Percentiles rank a stretch among this genome's conserved stretches.
Evolutionary conservation across 306 rosid species (phyloP).

Genomic region (Cotoneaster glaucophyllus): DNA sequence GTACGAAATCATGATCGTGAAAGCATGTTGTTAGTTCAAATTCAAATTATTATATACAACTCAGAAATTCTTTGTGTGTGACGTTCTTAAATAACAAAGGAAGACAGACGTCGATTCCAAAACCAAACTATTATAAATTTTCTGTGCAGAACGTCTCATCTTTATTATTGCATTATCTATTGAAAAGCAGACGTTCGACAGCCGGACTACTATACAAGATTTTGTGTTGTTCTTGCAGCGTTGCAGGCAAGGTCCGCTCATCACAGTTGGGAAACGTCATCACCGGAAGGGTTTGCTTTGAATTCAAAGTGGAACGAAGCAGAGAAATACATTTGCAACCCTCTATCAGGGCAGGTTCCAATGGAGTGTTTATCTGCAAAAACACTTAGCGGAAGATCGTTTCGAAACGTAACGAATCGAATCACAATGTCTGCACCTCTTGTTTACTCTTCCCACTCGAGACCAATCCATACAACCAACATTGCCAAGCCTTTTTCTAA

Average conservation of each 20-base stretch:
- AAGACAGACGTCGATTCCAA: background rate
- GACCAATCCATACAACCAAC: constrained; percentile 29
- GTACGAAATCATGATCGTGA: constrained; percentile 18
- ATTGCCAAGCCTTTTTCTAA: constrained; percentile 30
- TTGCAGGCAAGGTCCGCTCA: constrained; percentile 67
- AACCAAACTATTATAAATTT: background rate
- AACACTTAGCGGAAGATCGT: constrained; percentile 82
- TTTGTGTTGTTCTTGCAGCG: constrained; percentile 41
- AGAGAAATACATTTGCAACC: constrained; percentile 89
- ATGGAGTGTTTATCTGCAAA: constrained; percentile 91
- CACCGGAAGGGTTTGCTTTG: constrained; percentile 87
- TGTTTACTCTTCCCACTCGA: constrained; percentile 40
- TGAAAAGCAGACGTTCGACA: background rate
- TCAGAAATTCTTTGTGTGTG: no score
- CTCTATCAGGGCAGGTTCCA: constrained; percentile 88
- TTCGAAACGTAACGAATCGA: constrained; percentile 48
- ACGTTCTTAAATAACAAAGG: no score
- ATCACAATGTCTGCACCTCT: constrained; percentile 72
- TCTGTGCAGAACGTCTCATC: background rate
- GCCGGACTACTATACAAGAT: background rate
- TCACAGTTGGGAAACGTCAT: constrained; percentile 62
- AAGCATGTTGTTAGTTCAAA: background rate
- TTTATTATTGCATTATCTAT: background rate
- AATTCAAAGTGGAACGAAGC: constrained; percentile 98
- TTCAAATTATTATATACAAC: background rate